Base-by-base conservation (phyloP, 768 basidiomycete genomes). In the Mycena belliarum region DNA sequence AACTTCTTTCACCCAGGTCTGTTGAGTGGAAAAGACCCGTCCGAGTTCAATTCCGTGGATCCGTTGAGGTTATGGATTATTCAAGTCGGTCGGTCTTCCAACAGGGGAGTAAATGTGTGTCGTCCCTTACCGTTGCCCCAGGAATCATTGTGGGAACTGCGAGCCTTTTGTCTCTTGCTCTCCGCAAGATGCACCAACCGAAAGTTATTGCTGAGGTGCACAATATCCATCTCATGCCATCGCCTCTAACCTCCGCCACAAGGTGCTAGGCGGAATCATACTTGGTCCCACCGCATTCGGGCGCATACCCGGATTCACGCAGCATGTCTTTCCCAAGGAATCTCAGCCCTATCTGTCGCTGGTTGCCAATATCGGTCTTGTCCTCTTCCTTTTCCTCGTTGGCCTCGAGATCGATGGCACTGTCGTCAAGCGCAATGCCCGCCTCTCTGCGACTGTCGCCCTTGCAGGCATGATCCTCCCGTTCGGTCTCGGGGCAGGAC, bases 321-420 rank as follows among this genome's bases (percentile, higher is more conserved):
- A 89, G 43, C 85, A 86, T 68, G 86, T 97, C 52, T 98, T 98
- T 70, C 94, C 96, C 0, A 1, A 69, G 0, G 75, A 76, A 0
- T 94, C 93, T 0, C 69, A 82, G 7, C 79, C 93, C 0, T 95
- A 88, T 69, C 85, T 98, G 24, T 86, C 85, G 52, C 86, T 98
- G 20, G 86, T 89, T 18, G 91, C 96, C 15, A 91, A 93, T 64
- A 91, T 98, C 60, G 96, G 92, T 7, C 81, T 93, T 6, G 88
- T 87, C 61, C 82, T 94, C 42, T 95, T 93, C 73, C 82, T 98
- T 15, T 98, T 97, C 75, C 82, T 98, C 58, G 89, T 98, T 38
- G 96, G 96, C 4, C 85, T 96, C 32, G 91, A 93, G 76, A 95
- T 97, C 55, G 97, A 98, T 56, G 74, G 80, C 0, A 73, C 76